These are phyloP conservation scores for Xerocomellus amylosporus DNA, from an alignment of 768 basidiomycete genomes.

Conservation along the genomic window DNA sequence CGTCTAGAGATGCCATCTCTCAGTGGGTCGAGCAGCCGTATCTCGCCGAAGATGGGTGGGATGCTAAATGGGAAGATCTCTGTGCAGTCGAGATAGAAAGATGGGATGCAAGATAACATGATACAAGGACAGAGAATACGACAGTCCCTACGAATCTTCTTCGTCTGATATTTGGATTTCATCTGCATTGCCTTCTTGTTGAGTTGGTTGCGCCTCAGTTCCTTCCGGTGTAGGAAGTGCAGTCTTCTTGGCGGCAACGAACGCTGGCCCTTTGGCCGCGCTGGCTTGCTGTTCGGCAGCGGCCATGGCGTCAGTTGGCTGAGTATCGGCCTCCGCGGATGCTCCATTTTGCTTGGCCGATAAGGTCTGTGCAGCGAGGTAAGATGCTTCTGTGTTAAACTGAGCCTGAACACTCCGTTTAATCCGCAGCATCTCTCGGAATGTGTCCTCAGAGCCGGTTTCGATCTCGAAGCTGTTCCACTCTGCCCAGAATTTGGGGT, in stretches of 20 bases:
- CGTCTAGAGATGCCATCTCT: slow-evolving; percentile 57
- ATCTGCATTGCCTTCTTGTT: slow-evolving; percentile 55
- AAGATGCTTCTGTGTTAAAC: slow-evolving; percentile 96
- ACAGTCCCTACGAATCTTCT: slow-evolving; percentile 52
- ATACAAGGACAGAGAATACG: slow-evolving; percentile 16
- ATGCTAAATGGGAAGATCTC: slow-evolving; percentile 71
- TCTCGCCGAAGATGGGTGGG: slow-evolving; percentile 69
- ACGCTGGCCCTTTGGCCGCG: slow-evolving; percentile 58
- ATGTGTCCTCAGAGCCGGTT: slow-evolving; percentile 97
- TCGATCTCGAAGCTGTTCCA: slow-evolving; percentile 99
- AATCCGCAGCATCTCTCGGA: slow-evolving; percentile 92
- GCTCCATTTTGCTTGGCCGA: slow-evolving; percentile 60
- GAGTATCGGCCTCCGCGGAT: slow-evolving; percentile 42
- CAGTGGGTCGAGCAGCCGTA: slow-evolving; percentile 70
- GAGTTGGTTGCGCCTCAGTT: slow-evolving; percentile 31
- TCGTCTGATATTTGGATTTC: slow-evolving; percentile 91
- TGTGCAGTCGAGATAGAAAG: slow-evolving; percentile 74
- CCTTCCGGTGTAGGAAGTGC: slow-evolving; percentile 40
- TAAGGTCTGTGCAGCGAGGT: slow-evolving; percentile 86
- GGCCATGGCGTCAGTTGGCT: slow-evolving; percentile 78
- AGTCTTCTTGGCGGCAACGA: slow-evolving; percentile 72
- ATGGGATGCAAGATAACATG: slow-evolving; percentile 46
- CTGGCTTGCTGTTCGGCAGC: slow-evolving; percentile 69
- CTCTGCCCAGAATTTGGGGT: slow-evolving; percentile 91
- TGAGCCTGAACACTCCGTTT: slow-evolving; percentile 98